Percentiles rank a stretch among this genome's conserved stretches.
These are phyloP conservation scores for Beauveria medogensis DNA, from an alignment of 2,329 filamentous ascomycete species.

Conservation along the genomic window DNA sequence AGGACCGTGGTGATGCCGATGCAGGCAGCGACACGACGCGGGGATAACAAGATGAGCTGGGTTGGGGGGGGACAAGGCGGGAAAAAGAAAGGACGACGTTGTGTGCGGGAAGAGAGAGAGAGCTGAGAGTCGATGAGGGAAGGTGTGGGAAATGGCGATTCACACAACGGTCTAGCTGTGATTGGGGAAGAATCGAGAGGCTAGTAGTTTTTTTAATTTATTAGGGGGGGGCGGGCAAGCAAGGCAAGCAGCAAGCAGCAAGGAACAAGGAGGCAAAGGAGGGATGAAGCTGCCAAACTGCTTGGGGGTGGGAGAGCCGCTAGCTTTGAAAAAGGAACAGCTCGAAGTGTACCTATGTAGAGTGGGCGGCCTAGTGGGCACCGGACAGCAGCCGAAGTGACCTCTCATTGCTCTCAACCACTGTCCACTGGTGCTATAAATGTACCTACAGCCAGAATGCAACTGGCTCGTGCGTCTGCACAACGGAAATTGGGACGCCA, in stretches of 20 bases:
- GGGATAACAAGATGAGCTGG: background rate
- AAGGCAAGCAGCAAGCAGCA: too few species aligned
- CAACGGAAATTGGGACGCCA: slow-evolving; percentile 1
- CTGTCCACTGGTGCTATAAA: too few species aligned
- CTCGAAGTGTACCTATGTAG: too few species aligned
- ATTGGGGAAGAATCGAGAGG: slow-evolving; percentile 1
- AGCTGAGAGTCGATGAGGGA: slow-evolving; percentile 1
- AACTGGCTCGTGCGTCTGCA: slow-evolving; percentile 3
- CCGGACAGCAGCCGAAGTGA: background rate
- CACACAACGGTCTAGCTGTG: slow-evolving; percentile 4
- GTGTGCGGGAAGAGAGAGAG: background rate
- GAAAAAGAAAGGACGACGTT: background rate
- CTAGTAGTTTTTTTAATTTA: background rate
- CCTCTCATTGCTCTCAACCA: too few species aligned
- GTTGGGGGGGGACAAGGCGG: background rate
- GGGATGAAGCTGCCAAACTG: too few species aligned
- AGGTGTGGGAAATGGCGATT: slow-evolving; percentile 12
- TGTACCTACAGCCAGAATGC: too few species aligned
- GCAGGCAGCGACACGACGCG: slow-evolving; percentile 4
- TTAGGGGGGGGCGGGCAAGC: background rate
- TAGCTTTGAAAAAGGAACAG: background rate
- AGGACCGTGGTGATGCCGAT: background rate
- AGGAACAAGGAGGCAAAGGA: too few species aligned
- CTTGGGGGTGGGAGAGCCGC: background rate
- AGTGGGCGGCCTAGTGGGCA: too few species aligned